Evolutionary conservation across 805 yeast species (phyloP), one percentile per base, ranked within the genome.

Genomic region (Citeromyces matritensis): DNA sequence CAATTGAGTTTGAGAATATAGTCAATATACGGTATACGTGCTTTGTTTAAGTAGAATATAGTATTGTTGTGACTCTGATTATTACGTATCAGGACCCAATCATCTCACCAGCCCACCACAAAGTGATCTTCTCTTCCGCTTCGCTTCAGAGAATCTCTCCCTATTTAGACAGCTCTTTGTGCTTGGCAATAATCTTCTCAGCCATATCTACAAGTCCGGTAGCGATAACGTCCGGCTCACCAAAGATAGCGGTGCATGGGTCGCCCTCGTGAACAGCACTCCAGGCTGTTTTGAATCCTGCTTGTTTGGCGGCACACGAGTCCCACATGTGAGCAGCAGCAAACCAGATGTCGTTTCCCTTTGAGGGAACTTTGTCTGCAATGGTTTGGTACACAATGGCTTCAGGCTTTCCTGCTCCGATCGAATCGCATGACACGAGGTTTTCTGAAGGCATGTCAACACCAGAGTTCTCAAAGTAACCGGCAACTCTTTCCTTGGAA

Each of bases 301-400:
- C 48, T 29, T 42, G 46, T 27, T 41, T 47, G 9, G 54, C 54
- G n/a, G 54, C 54, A 36, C 41, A 37, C 11, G 45, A 41, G 34
- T 49, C 54, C 54, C 54, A 49, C 49, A 48, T 45, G 27, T 49
- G 54, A 12, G 53, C 46, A 29, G 54, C 54, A 9, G 48, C 52
- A 40, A 49, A 49, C 40, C 47, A 49, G 4, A 49, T 50, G 35
- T 48, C 53, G 19, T 43, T 41, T 14, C 47, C 49, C 15, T 37
- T 36, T 4, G 44, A 42, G 7, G 47, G 45, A 21, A 49, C 42
- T 28, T 40, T 44, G 9, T 40, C 32, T 8, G 45, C 36, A 37
- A 49, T 49, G 19, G 33, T 45, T 33, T 47, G 27, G 32, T 49
- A 49, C 21, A 48, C 54, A 9, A 33, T 34, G 4, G 45, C 44